Evolutionary conservation across 441 rosid species (phyloP).

Genomic region (Codiaeum variegatum): DNA sequence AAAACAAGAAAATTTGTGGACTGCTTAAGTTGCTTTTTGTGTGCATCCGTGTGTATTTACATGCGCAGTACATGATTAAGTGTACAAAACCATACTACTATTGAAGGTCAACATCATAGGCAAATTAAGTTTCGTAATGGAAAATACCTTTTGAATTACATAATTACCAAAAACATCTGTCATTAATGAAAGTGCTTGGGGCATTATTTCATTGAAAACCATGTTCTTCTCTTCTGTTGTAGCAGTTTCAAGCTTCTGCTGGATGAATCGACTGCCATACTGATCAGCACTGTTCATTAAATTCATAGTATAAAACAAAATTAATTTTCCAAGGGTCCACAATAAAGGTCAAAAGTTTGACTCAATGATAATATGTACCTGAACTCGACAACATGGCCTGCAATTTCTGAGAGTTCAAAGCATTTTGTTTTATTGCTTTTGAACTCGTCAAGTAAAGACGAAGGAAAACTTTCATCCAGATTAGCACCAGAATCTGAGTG

Average conservation of each 20-base stretch:
- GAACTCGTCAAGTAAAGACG: constrained; percentile 62
- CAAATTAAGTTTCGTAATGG: neutral
- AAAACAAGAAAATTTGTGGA: constrained; percentile 5
- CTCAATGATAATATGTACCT: constrained; percentile 32
- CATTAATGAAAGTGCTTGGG: constrained; percentile 62
- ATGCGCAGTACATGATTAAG: neutral
- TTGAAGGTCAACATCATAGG: constrained; percentile 3
- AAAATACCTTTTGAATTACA: constrained; percentile 72
- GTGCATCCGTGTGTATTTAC: neutral
- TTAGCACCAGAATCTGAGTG: constrained; percentile 42
- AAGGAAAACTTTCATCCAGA: constrained; percentile 48
- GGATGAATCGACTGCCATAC: constrained; percentile 77
- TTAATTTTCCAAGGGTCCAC: constrained; percentile 3
- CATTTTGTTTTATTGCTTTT: constrained; percentile 71
- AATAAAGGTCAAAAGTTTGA: constrained; percentile 4
- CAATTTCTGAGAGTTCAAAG: constrained; percentile 67
- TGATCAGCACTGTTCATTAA: constrained; percentile 55
- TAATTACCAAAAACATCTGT: constrained; percentile 85
- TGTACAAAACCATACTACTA: constrained; percentile 4
- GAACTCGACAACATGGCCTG: constrained; percentile 74
- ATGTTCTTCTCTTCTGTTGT: constrained; percentile 57
- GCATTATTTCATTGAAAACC: constrained; percentile 69
- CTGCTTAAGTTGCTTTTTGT: constrained; percentile 7
- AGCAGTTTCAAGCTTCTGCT: constrained; percentile 78
- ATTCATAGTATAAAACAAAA: constrained; percentile 5